Base-by-base conservation (phyloP, 2,329 filamentous ascomycete genomes). In the Monilinia fructigena region DNA sequence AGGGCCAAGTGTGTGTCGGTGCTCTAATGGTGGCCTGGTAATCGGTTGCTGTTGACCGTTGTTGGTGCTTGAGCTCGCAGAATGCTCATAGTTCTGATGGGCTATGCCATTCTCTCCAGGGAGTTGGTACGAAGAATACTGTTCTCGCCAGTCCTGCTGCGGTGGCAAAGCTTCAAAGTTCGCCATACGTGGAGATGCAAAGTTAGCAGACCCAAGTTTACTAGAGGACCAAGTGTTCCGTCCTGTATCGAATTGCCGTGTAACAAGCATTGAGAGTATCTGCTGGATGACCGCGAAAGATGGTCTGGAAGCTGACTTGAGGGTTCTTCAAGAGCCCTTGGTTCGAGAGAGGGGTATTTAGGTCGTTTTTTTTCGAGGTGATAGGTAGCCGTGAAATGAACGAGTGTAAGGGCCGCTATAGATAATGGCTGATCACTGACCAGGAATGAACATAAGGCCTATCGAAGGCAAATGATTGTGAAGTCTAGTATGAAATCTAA, bases 71-170 rank as follows among this genome's bases (percentile, higher is more conserved):
- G 73, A 72, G 56, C 66, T 69, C 61, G 71, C 68, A 38, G 70
- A 53, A 42, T 74, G 74, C 54, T 74, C 71, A 64, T 72, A 76
- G 40, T 69, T 66, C 65, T 72, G 68, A 38, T 72, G 71, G 66
- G 72, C 69, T 42, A 74, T 53, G 48, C 68, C 69, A 68, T 70
- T 74, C 31, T 76, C 75, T 54, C 71, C 74, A 38, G 73, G 53
- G 28, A 75, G 69, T 65, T 72, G 68, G 65, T 74, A 76, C 53
- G 72, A 62, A 50, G 74, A 71, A 67, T 76, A 77, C 68, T 76
- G 75, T 72, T 76, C 75, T 70, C 74, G 75, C 76, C 76, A 77
- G 71, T 76, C 75, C 70, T 74, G 73, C 74, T 76, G 76, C 69
- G 74, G 70, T 61, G 73, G 56, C 64, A 76, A 69, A 70, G 73